phyloP scores from a whole-genome alignment of 306 rosid genomes.

The Lathyrus sativus region DNA sequence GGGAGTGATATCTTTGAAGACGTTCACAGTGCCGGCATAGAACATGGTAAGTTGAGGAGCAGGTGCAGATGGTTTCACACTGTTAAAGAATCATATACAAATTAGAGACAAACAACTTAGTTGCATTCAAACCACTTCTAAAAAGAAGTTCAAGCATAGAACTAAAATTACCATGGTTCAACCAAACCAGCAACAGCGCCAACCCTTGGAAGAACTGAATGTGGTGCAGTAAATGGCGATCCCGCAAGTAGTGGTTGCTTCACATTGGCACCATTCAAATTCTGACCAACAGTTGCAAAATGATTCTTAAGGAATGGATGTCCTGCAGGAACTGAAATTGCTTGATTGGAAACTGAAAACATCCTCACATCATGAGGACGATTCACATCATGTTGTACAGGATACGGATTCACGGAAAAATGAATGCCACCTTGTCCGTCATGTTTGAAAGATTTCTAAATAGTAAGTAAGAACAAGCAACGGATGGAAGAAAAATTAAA shows the following conservation, averaged over 20 bases:
- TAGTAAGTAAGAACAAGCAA: conserved; percentile 42
- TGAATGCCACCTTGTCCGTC: conserved; percentile 69
- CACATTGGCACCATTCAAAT: conserved; percentile 44
- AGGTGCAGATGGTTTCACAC: conserved; percentile 56
- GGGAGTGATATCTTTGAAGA: conserved; percentile 69
- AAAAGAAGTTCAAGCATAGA: conserved; percentile 1
- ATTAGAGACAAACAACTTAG: conserved; percentile 22
- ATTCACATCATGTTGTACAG: conserved; percentile 58
- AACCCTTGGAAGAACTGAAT: conserved; percentile 40
- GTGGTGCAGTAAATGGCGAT: conserved; percentile 55
- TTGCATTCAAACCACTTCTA: conserved; percentile 6
- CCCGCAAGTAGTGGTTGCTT: conserved; percentile 65
- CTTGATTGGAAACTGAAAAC: conserved; percentile 78
- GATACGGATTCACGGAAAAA: conserved; percentile 58
- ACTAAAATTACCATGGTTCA: conserved; percentile 57
- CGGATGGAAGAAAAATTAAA: conserved; percentile 27
- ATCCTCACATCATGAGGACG: conserved; percentile 64
- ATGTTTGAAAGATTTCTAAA: conserved; percentile 65
- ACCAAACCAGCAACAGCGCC: conserved; percentile 52
- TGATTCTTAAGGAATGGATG: conserved; percentile 58
- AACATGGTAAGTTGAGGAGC: conserved; percentile 72
- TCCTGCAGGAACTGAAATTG: conserved; percentile 56
- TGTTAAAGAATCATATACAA: conserved; percentile 29
- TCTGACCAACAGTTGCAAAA: conserved; percentile 56
- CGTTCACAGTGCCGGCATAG: conserved; percentile 74